A percentile compares a stretch with the other conserved stretches of the same genome.
phyloP scores from a whole-genome alignment of 257 asterid genomes.

The Misopates orontium region DNA sequence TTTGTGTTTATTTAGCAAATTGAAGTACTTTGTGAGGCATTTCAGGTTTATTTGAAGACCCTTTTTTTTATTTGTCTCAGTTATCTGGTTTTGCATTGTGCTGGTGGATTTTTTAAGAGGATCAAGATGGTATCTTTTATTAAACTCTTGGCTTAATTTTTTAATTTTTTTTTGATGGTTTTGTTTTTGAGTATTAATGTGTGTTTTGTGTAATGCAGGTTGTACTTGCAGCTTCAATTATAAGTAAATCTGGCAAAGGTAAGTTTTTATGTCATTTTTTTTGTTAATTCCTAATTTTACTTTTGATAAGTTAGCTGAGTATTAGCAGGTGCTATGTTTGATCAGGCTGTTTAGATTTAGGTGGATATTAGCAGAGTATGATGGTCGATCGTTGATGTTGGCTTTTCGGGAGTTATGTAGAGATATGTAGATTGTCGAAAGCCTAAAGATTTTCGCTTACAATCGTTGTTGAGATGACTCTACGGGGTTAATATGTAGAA shows the following conservation, averaged over 20 bases:
- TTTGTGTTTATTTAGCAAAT: constrained; percentile 7
- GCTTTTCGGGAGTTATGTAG: not conserved
- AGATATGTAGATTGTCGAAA: not conserved
- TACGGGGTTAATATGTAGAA: not conserved
- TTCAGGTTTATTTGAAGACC: constrained; percentile 25
- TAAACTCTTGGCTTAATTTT: constrained; percentile 22
- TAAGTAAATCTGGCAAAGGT: constrained; percentile 91
- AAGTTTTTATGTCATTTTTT: constrained; percentile 17
- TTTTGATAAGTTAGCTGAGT: not conserved
- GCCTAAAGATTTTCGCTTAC: not conserved
- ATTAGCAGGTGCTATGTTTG: not conserved
- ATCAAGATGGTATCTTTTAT: constrained; percentile 46
- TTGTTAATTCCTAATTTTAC: constrained; percentile 4
- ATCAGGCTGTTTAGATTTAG: not conserved
- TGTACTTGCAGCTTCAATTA: constrained; percentile 86
- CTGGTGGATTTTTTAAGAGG: constrained; percentile 30
- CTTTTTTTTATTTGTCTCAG: not conserved
- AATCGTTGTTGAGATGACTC: not conserved
- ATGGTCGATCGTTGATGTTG: constrained; percentile 7
- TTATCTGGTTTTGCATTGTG: constrained; percentile 24
- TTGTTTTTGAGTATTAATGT: not conserved
- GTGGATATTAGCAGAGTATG: not conserved
- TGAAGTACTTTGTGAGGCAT: constrained; percentile 21
- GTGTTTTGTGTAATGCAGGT: constrained; percentile 52
- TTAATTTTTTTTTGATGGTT: constrained; percentile 20